Percentiles rank a stretch among this genome's conserved stretches.
phyloP scores from a whole-genome alignment of 441 rosid genomes.

The Metrosideros polymorpha region DNA sequence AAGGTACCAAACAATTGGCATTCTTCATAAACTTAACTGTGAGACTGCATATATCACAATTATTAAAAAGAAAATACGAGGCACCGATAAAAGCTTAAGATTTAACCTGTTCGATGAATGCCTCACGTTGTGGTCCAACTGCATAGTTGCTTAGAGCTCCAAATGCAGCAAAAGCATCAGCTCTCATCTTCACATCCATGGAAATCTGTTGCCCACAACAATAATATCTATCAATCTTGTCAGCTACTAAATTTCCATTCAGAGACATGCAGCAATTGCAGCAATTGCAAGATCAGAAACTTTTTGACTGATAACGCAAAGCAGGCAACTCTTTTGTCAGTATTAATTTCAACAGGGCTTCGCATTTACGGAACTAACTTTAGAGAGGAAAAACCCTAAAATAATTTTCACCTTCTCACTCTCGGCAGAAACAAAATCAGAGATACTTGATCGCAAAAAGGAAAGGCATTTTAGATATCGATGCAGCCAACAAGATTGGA shows the following conservation, averaged over 20 bases:
- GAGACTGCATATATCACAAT: neutral
- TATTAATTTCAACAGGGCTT: neutral
- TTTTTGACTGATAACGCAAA: neutral
- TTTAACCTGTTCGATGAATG: constrained; percentile 85
- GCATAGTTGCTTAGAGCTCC: constrained; percentile 82
- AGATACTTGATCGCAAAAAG: neutral
- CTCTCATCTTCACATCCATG: constrained; percentile 82
- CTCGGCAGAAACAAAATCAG: neutral
- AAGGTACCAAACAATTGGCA: neutral
- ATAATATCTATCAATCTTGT: neutral
- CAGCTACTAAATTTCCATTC: neutral
- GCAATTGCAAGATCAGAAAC: neutral
- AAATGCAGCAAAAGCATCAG: constrained; percentile 84
- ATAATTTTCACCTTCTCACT: neutral
- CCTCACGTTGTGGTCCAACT: constrained; percentile 54
- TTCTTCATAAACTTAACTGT: neutral
- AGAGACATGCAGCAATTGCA: neutral
- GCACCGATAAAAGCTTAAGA: neutral
- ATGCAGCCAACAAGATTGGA: too few relatives aligned
- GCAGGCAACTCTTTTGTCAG: neutral
- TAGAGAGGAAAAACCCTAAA: neutral
- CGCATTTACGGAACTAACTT: neutral
- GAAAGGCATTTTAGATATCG: too few relatives aligned
- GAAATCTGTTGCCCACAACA: constrained; percentile 37
- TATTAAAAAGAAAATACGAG: neutral